Percentiles rank a stretch among this genome's conserved stretches.
Conservation (phyloP, 192 early-diverging fungal species). For the Rhizoclosmatium globosum region DNA sequence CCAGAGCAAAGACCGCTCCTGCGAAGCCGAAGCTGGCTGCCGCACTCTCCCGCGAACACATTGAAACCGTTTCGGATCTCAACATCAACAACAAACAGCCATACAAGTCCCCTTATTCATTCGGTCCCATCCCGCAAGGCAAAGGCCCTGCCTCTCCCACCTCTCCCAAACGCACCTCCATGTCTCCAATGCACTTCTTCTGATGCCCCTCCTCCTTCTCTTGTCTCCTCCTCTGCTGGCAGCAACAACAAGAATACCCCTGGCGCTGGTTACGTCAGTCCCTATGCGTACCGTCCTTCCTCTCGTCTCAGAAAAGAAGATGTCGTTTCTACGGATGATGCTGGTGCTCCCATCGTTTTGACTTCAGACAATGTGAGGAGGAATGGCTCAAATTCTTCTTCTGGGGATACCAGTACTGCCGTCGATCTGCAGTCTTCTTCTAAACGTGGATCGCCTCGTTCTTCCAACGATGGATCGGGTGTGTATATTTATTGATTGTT, state of each 20-base stretch:
- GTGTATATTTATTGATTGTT: too few species aligned
- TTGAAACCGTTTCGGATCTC: constrained; percentile 8
- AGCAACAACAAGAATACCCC: constrained; percentile 32
- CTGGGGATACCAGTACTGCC: neutral
- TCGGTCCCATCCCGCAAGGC: constrained; percentile 1
- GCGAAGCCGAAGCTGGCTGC: neutral
- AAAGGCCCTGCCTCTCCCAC: neutral
- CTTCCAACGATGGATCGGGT: constrained; percentile 20
- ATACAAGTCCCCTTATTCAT: constrained; percentile 25
- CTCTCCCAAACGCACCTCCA: neutral
- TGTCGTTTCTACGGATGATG: neutral
- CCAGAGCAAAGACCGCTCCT: too few species aligned
- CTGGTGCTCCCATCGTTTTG: neutral
- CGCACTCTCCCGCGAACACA: neutral
- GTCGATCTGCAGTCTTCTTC: too few species aligned
- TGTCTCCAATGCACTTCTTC: neutral
- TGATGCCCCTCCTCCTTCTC: neutral
- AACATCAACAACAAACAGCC: constrained; percentile 20
- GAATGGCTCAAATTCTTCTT: neutral
- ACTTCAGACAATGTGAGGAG: neutral
- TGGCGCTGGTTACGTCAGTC: constrained; percentile 23
- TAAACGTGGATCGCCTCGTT: constrained; percentile 10
- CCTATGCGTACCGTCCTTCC: constrained; percentile 30
- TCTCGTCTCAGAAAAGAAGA: neutral
- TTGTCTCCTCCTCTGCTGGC: neutral